phyloP scores from a whole-genome alignment of 2,329 filamentous ascomycete genomes.

The Beauveria caledonica region DNA sequence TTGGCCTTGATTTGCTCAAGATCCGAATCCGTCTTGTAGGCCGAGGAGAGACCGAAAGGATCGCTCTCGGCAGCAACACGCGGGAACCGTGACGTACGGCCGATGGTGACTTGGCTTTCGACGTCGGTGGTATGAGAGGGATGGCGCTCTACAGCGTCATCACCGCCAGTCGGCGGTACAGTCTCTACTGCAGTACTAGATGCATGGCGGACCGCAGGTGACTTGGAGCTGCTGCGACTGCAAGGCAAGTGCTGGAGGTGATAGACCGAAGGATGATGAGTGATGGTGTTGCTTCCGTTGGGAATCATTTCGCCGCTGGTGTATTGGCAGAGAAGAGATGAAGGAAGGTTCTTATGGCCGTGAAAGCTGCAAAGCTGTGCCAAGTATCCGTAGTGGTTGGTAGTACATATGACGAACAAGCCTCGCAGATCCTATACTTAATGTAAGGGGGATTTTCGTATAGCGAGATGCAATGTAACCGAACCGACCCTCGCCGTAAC shows the following conservation, averaged over 20 bases:
- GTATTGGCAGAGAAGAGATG: background rate
- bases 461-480: conserved; percentile 3
- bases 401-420: background rate
- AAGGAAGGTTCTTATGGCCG: background rate
- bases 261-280: conserved; percentile 38
- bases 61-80: conserved; percentile 60
- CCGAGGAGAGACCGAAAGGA: conserved; percentile 69
- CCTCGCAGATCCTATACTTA: background rate
- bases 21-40: conserved; percentile 70
- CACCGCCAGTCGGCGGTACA: conserved; percentile 23
- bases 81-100: conserved; percentile 39
- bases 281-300: conserved; percentile 32
- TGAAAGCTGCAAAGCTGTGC: background rate
- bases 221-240: conserved; percentile 21
- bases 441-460: background rate
- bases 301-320: conserved; percentile 28
- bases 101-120: conserved; percentile 37
- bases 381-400: background rate
- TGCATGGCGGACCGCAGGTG: conserved; percentile 24
- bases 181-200: conserved; percentile 40
- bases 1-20: conserved; percentile 73
- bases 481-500: background rate
- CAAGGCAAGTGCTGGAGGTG: conserved; percentile 27
- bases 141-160: conserved; percentile 35
- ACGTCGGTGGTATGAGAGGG: conserved; percentile 33